A percentile compares a stretch with the other conserved stretches of the same genome.
phyloP scores from a whole-genome alignment of 1,284 basidiomycete genomes.

The Pseudomicrostroma phylloplanum region DNA sequence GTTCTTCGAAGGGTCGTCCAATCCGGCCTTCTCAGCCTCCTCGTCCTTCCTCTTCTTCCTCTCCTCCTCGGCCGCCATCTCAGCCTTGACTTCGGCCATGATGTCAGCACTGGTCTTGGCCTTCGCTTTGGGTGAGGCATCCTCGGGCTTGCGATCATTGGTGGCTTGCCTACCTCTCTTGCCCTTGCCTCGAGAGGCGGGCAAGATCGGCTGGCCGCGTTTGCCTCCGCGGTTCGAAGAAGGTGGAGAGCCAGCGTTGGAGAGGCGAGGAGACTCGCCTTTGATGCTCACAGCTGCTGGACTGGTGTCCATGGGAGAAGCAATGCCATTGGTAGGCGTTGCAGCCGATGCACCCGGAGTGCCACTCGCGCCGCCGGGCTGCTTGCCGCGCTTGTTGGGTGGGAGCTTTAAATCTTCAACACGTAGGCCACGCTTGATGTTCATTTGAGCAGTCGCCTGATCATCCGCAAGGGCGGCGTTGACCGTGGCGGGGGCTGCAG shows the following conservation, averaged over 20 bases:
- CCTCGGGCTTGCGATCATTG: conserved; percentile 15
- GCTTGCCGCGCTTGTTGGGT: conserved; percentile 39
- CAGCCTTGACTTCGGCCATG: conserved; percentile 44
- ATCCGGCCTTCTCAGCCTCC: conserved; percentile 9
- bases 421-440: conserved; percentile 40
- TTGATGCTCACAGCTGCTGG: conserved; percentile 14
- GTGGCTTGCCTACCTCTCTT: conserved; percentile 28
- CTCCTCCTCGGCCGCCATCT: conserved; percentile 37
- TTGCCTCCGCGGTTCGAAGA: conserved; percentile 31
- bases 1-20: conserved; percentile 20
- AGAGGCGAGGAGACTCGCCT: conserved; percentile 29
- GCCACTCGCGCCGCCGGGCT: conserved; percentile 12
- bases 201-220: conserved; percentile 11
- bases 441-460: conserved; percentile 24
- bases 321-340: conserved; percentile 12
- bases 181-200: conserved; percentile 21
- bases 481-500: background rate
- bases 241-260: conserved; percentile 26
- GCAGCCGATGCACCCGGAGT: conserved; percentile 12
- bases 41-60: conserved; percentile 18
- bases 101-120: conserved; percentile 42
- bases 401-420: conserved; percentile 46
- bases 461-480: conserved; percentile 11
- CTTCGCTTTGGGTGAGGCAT: conserved; percentile 23
- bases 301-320: background rate